These are phyloP conservation scores for Xylariaceae sp. DNA, from an alignment of 2,329 filamentous ascomycete species.

Conservation along the genomic window DNA sequence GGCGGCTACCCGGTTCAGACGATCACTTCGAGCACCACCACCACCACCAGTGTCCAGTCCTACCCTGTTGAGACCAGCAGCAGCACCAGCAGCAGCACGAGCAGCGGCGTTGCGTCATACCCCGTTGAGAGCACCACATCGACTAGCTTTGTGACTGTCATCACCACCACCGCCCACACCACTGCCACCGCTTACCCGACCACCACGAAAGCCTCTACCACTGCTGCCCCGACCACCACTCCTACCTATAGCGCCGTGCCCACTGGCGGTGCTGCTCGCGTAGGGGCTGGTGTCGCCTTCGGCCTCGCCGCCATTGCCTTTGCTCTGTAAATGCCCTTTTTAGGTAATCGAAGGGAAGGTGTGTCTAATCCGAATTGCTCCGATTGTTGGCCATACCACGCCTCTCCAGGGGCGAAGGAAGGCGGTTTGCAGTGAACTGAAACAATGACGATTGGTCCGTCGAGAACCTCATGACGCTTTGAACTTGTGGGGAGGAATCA, in stretches of 20 bases:
- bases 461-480: too few species aligned
- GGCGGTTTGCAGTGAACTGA: too few species aligned
- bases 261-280: slow-evolving; percentile 28
- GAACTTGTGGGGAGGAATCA: too few species aligned
- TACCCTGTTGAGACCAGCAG: too few species aligned
- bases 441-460: too few species aligned
- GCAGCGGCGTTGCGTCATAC: too few species aligned
- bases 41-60: slow-evolving; percentile 13
- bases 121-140: too few species aligned
- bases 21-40: slow-evolving; percentile 3
- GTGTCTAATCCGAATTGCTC: too few species aligned
- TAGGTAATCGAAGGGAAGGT: too few species aligned
- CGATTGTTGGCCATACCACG: too few species aligned
- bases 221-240: slow-evolving; percentile 5
- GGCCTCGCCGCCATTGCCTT: slow-evolving; percentile 38
- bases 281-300: slow-evolving; percentile 36
- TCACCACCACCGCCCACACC: slow-evolving; percentile 2
- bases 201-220: slow-evolving; percentile 3
- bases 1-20: background rate
- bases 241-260: slow-evolving; percentile 8
- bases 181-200: slow-evolving; percentile 1
- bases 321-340: slow-evolving; percentile 27
- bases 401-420: too few species aligned
- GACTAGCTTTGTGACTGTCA: too few species aligned
- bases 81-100: background rate